Evolutionary conservation across 306 rosid species (phyloP), one percentile per base, ranked within the genome.

Genomic region (Corylus avellana): DNA sequence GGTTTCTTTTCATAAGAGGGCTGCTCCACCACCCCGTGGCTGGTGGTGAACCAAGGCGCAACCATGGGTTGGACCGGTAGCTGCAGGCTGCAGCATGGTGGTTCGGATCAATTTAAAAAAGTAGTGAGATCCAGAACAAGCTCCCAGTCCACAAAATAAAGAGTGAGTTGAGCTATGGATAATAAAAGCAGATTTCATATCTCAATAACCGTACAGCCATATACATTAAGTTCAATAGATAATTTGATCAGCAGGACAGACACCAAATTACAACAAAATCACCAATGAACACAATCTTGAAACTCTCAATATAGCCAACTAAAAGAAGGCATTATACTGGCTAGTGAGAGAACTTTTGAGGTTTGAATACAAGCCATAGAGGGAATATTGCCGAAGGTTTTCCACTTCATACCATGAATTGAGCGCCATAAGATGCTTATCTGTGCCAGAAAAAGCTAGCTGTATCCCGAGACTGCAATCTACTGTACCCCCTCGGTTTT

Each of bases 321-420:
- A 91, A 61, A 87, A 85, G 88, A 91, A 80, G 57, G 80, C 83
- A 86, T 81, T 86, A 58, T 89, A 89, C 81, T 87, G 90, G 84
- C 89, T 49, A 27, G 91, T 87, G 78, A 91, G 91, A 70, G 95
- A 91, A 82, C 77, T 82, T 85, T 63, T 87, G 55, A 87, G 93
- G 83, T 89, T 86, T 42, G 96, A 91, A 71, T 87, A 89, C 77
- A 91, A 78, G 66, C 86, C 90, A 76, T 89, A 89, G 44, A 91
- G 96, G 32, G 96, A 87, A 79, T 91, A 89, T 69, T 91, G 96
- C 20, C 86, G 66, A 76, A 91, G 71, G 51, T 91, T 91, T 83
- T 87, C 88, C 25, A 87, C 96, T 85, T 91, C 96, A 70, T 89
- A 91, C 96, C 96, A 89, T 22, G 96, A 87, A 72, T 89, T 89